Evolutionary conservation across 2,329 filamentous ascomycete species (phyloP), one percentile per base, ranked within the genome.

Genomic region (Lizonia empirigonia): DNA sequence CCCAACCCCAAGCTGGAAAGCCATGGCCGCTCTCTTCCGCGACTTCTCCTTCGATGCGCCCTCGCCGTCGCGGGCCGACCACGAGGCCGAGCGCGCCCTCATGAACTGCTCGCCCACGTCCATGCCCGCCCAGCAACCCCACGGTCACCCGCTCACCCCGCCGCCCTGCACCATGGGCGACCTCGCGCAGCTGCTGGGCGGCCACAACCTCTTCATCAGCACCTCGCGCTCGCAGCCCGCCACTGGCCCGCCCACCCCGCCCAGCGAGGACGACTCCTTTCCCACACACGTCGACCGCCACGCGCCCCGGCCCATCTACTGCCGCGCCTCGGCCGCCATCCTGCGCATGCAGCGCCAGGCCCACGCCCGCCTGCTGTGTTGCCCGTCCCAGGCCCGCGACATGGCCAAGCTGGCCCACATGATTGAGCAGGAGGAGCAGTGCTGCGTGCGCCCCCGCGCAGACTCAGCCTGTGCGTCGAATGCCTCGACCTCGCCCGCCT

Each of bases 371-470:
- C 57, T 76, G 54, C 72, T 78, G 42, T 77, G 74, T 69, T 68
- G 63, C 48, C 47, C 68, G 3, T 63, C 71, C 4, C 74, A 77
- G 51, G 62, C 71, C 27, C 67, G 68, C 19, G 75, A 78, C 58
- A 74, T 78, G 35, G 69, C 73, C 10, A 63, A 65, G 20, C 68
- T 79, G 13, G 74, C 78, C 19, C 60, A 72, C 51, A 70, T 70
- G 50, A 77, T 78, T 70, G 67, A 77, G 44, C 59, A 73, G 2
- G 67, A 71, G 39, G 72, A 77, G 50, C 77, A 79, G 51, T 78
- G 77, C 65, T 64, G 46, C 47, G 44, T 72, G 51, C 64, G 48
- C 59, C n/a, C n/a, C n/a, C n/a, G n/a, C n/a, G n/a, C n/a, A n/a
- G 55, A 64, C 29, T 20, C 57, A 4, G 42, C 54, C 22, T 22